Percentiles rank a stretch among this genome's conserved stretches.
Evolutionary conservation across 2,329 filamentous ascomycete genomes (phyloP).

Genomic region (Aspergillus sp.): DNA sequence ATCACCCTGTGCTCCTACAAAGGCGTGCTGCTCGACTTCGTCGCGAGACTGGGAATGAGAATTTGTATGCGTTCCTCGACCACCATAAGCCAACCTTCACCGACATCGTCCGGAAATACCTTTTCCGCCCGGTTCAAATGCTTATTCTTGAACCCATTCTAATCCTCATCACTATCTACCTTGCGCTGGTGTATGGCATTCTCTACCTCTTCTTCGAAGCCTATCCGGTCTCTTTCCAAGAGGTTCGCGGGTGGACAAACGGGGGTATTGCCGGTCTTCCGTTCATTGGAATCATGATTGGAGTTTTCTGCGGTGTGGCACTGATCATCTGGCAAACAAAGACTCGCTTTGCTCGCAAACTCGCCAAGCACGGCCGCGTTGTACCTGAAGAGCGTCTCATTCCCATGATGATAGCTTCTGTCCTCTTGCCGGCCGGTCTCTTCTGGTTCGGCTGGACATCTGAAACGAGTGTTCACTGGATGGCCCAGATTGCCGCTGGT

Average conservation of each 20-base stretch:
- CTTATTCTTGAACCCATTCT: constrained; percentile 51
- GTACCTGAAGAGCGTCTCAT: constrained; percentile 47
- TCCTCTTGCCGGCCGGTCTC: constrained; percentile 45
- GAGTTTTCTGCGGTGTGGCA: constrained; percentile 34
- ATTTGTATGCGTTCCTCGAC: constrained; percentile 46
- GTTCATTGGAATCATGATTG: constrained; percentile 38
- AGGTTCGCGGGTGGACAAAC: constrained; percentile 38
- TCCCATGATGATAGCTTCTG: constrained; percentile 45
- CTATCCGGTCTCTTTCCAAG: constrained; percentile 42
- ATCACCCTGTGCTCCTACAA: constrained; percentile 49
- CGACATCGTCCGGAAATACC: constrained; percentile 45
- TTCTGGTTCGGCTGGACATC: constrained; percentile 53
- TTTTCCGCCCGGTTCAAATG: constrained; percentile 49
- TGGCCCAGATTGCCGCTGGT: constrained; percentile 45
- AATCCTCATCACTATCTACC: constrained; percentile 47
- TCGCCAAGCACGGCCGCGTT: constrained; percentile 32
- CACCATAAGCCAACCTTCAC: constrained; percentile 40
- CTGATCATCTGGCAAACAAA: constrained; percentile 42
- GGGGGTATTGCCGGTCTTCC: constrained; percentile 38
- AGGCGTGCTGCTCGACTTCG: constrained; percentile 49
- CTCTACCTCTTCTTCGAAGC: constrained; percentile 42
- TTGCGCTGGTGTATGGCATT: constrained; percentile 40
- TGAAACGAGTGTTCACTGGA: constrained; percentile 42
- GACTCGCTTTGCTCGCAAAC: constrained; percentile 39
- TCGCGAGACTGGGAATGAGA: constrained; percentile 47